Base-by-base conservation (phyloP, 1,284 basidiomycete species). In the Rhodotorula mucilaginosa region DNA sequence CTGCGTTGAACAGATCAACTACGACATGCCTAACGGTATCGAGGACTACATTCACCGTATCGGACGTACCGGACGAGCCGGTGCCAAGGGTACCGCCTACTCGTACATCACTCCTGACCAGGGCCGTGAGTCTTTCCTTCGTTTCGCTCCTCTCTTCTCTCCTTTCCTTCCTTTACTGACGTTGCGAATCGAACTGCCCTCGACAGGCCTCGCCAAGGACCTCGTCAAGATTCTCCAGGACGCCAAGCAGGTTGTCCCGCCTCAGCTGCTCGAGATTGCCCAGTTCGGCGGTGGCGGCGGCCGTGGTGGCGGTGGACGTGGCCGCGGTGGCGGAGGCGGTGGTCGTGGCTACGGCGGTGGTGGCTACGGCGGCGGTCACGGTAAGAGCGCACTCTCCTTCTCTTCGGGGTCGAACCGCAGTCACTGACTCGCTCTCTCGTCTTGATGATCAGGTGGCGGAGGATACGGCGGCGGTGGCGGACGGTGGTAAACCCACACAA, bases 161-260 rank as follows among this genome's bases (percentile, higher is more conserved):
- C 44, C 6, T 10, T 21, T 34, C 34, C 34, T 34, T 34, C 34
- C 34, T 34, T 34, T 34, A 34, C 34, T 34, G 34, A 34, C 34
- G 34, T 5, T 34, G 34, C 34, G 34, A 34, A 34, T 7, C 34
- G 34, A 34, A 34, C 21, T 60, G 21, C 10, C 31, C 23, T 67
- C 90, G 90, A 64, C 92, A 97, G 80, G 97, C 96, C 83, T 89
- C 77, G 94, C 96, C 23, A 90, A 93, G 63, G 96, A 99, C 80
- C 87, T 99, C 21, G 84, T 98, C 69, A 86, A 83, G 76, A 97
- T 99, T 78, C 84, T 99, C 74, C 86, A 87, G 75, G 96, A 99
- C 83, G 92, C 93, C 61, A 95, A 95, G 81, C 89, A 93, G 48
- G 85, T 86, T 63, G 85, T 99, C 39, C 93, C 96, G 31, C 87